Percentiles rank a stretch among this genome's conserved stretches.
These are phyloP conservation scores for Botrytis deweyae DNA, from an alignment of 2,329 filamentous ascomycete genomes.

Conservation along the genomic window DNA sequence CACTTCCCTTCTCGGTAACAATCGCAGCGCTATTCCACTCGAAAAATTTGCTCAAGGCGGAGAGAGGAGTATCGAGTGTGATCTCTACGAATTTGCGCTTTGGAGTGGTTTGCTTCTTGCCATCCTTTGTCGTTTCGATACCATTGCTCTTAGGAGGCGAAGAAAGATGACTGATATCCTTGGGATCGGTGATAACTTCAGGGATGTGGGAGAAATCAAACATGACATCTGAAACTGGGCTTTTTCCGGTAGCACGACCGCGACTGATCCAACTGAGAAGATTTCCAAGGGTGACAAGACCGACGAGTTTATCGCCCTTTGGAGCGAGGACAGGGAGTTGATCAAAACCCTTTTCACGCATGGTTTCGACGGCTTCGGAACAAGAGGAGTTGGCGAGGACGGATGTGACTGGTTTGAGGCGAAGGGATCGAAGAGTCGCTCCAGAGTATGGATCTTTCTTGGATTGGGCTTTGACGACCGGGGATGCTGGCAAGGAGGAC, in stretches of 20 bases:
- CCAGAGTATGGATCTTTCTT: constrained; percentile 67
- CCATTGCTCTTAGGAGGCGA: constrained; percentile 38
- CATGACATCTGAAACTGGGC: constrained; percentile 84
- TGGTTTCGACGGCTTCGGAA: constrained; percentile 89
- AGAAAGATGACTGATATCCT: constrained; percentile 52
- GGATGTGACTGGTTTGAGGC: constrained; percentile 91
- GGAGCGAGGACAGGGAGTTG: constrained; percentile 86
- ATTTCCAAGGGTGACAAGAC: constrained; percentile 92
- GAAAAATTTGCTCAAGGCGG: constrained; percentile 84
- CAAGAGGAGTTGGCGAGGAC: constrained; percentile 70
- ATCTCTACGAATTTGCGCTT: constrained; percentile 87
- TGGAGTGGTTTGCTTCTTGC: constrained; percentile 43
- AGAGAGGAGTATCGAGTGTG: constrained; percentile 82
- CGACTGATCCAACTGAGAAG: constrained; percentile 86
- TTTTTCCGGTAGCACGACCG: constrained; percentile 72
- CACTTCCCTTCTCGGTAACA: constrained; percentile 72
- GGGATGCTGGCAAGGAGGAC: constrained; percentile 43
- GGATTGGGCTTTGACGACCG: constrained; percentile 42
- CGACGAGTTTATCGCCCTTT: constrained; percentile 72
- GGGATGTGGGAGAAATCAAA: constrained; percentile 88
- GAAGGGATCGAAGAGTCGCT: constrained; percentile 77
- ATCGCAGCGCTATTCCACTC: constrained; percentile 98
- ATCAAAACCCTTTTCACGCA: constrained; percentile 98
- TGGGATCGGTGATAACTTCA: constrained; percentile 87
- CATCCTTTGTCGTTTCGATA: constrained; percentile 32